A percentile compares a stretch with the other conserved stretches of the same genome.
phyloP scores from a whole-genome alignment of 805 yeast species.

The Scheffersomyces lignosus region DNA sequence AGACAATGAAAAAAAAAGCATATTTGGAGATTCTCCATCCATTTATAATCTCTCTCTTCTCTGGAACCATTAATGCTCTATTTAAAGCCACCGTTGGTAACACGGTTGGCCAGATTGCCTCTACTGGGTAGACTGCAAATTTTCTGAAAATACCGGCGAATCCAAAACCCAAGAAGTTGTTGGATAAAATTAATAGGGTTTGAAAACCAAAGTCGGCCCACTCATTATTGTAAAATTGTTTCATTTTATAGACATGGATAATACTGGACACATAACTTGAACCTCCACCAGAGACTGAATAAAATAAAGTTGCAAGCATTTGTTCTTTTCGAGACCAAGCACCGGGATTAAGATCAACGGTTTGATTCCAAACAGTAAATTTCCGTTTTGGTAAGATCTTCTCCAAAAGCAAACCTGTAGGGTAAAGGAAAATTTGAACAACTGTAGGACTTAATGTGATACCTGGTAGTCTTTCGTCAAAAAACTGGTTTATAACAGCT shows the following conservation, averaged over 20 bases:
- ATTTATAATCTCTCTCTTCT: constrained; percentile 21
- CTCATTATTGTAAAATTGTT: constrained; percentile 7
- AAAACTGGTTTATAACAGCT: constrained; percentile 15
- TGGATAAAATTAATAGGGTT: constrained; percentile 9
- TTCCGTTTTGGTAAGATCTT: constrained; percentile 13
- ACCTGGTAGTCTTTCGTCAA: constrained; percentile 14
- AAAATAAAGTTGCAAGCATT: constrained; percentile 55
- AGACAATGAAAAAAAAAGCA: constrained; percentile 25
- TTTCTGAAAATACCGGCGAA: constrained; percentile 16
- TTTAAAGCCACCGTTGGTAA: constrained; percentile 49
- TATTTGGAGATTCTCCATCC: constrained; percentile 29
- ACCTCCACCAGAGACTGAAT: constrained; percentile 37
- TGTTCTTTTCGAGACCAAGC: constrained; percentile 61
- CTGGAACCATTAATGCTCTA: constrained; percentile 41
- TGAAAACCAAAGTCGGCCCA: constrained; percentile 18
- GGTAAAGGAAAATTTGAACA: constrained; percentile 16
- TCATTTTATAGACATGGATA: constrained; percentile 9
- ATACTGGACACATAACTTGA: constrained; percentile 21
- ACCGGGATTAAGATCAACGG: no score
- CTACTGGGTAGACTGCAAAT: constrained; percentile 15
- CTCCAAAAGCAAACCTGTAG: constrained; percentile 12
- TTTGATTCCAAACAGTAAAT: constrained; percentile 24
- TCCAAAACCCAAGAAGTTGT: constrained; percentile 16
- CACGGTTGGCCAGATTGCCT: constrained; percentile 18
- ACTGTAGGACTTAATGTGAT: constrained; percentile 13